Evolutionary conservation across 2,329 filamentous ascomycete genomes (phyloP).

Genomic region (Trichoderma arundinaceum): DNA sequence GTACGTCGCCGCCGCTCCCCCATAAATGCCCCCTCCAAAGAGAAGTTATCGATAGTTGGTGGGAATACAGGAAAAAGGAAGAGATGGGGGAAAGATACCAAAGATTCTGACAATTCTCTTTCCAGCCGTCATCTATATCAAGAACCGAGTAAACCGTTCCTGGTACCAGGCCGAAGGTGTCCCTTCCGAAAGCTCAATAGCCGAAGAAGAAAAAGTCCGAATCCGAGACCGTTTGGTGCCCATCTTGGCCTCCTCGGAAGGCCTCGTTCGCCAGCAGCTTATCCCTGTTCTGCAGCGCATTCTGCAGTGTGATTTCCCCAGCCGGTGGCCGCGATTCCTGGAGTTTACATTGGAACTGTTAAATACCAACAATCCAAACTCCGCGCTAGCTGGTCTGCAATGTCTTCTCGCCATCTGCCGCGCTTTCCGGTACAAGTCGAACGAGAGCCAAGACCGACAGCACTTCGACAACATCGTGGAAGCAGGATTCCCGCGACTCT

Average conservation of each 20-base stretch:
- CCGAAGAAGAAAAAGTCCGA: slow-evolving; percentile 85
- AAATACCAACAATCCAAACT: slow-evolving; percentile 81
- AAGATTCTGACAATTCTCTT: slow-evolving; percentile 32
- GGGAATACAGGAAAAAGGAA: neutral
- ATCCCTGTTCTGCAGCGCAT: slow-evolving; percentile 95
- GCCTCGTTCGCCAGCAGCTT: slow-evolving; percentile 87
- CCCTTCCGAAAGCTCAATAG: slow-evolving; percentile 74
- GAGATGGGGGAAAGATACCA: neutral
- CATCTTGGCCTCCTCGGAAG: slow-evolving; percentile 79
- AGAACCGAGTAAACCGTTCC: slow-evolving; percentile 93
- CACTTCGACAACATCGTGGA: slow-evolving; percentile 96
- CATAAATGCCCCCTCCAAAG: neutral
- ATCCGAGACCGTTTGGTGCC: slow-evolving; percentile 90
- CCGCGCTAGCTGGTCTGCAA: slow-evolving; percentile 91
- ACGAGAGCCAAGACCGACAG: slow-evolving; percentile 73
- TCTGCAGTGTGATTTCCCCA: slow-evolving; percentile 92
- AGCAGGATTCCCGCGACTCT: slow-evolving; percentile 83
- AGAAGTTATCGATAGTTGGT: neutral
- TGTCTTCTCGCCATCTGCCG: slow-evolving; percentile 94
- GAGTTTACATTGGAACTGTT: slow-evolving; percentile 89
- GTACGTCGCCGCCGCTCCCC: slow-evolving; percentile 60
- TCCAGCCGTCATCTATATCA: slow-evolving; percentile 92
- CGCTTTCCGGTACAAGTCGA: slow-evolving; percentile 89
- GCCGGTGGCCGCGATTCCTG: slow-evolving; percentile 92
- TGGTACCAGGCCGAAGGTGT: slow-evolving; percentile 82